These are phyloP conservation scores for Cyclaneusma minus DNA, from an alignment of 2,329 filamentous ascomycete genomes.

Conservation along the genomic window DNA sequence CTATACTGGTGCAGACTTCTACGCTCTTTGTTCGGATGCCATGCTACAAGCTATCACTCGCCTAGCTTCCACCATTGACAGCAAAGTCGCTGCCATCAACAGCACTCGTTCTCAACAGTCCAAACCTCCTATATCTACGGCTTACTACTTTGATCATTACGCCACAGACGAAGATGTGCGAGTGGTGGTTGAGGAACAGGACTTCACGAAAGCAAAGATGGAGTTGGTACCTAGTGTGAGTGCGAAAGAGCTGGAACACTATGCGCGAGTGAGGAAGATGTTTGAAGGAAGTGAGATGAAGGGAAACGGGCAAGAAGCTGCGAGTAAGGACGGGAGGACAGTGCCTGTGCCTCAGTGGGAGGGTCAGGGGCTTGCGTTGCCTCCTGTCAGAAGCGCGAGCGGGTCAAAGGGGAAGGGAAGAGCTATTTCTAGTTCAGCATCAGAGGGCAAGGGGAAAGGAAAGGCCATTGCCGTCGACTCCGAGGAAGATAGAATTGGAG, in stretches of 20 bases:
- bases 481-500: slow-evolving; percentile 16
- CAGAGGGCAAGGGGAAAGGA: slow-evolving; percentile 8
- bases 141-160: slow-evolving; percentile 90
- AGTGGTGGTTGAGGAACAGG: slow-evolving; percentile 77
- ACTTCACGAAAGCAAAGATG: slow-evolving; percentile 66
- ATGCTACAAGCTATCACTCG: slow-evolving; percentile 98
- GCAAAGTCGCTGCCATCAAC: slow-evolving; percentile 62
- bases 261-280: slow-evolving; percentile 64
- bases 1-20: slow-evolving; percentile 94
- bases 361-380: slow-evolving; percentile 21
- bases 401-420: background rate
- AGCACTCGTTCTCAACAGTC: slow-evolving; percentile 18
- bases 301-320: slow-evolving; percentile 12
- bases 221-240: slow-evolving; percentile 93
- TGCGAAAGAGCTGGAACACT: slow-evolving; percentile 80
- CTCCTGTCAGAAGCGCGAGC: background rate
- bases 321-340: slow-evolving; percentile 11
- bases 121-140: slow-evolving; percentile 46
- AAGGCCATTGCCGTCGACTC: slow-evolving; percentile 13
- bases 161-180: slow-evolving; percentile 69
- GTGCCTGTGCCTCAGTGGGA: slow-evolving; percentile 13
- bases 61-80: slow-evolving; percentile 69
- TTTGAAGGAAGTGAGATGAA: slow-evolving; percentile 54
- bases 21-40: slow-evolving; percentile 90
- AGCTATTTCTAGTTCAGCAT: slow-evolving; percentile 3